A percentile compares a stretch with the other conserved stretches of the same genome.
phyloP scores from a whole-genome alignment of 2,329 filamentous ascomycete genomes.

The Gnomoniopsis sp. region DNA sequence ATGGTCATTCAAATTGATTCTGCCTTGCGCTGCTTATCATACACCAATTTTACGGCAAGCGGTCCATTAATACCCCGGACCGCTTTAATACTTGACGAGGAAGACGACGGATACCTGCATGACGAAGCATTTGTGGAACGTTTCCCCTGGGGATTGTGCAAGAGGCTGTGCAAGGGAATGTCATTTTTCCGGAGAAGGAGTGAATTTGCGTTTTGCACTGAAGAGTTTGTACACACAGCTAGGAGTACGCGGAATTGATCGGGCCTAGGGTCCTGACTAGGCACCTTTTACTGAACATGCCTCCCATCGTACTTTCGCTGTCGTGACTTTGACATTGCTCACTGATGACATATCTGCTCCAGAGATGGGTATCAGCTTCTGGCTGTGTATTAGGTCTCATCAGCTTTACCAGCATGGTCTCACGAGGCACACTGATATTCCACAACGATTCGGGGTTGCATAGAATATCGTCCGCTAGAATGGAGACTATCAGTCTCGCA shows the following conservation, averaged over 20 bases:
- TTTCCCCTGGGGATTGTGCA: constrained; percentile 7
- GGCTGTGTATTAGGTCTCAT: not conserved
- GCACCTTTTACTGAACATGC: not conserved
- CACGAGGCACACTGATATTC: not conserved
- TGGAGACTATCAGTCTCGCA: no score
- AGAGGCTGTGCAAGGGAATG: constrained; percentile 4
- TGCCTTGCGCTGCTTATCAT: not conserved
- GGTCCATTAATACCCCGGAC: constrained; percentile 14
- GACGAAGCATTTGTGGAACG: constrained; percentile 13
- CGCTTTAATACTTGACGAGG: constrained; percentile 17
- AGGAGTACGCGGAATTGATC: constrained; percentile 11
- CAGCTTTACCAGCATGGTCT: not conserved
- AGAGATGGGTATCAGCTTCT: not conserved
- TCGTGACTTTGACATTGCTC: not conserved
- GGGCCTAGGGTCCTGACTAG: not conserved
- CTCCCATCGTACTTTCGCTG: not conserved
- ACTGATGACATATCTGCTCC: not conserved
- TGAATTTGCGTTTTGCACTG: not conserved
- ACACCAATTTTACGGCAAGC: constrained; percentile 14
- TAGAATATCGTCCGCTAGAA: no score
- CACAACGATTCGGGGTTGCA: no score
- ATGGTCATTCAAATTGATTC: not conserved
- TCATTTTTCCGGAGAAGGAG: not conserved
- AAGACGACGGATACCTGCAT: constrained; percentile 19
- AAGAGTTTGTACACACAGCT: constrained; percentile 3